phyloP scores from a whole-genome alignment of 2,329 filamentous ascomycete species.

The Aphanocladium album region DNA sequence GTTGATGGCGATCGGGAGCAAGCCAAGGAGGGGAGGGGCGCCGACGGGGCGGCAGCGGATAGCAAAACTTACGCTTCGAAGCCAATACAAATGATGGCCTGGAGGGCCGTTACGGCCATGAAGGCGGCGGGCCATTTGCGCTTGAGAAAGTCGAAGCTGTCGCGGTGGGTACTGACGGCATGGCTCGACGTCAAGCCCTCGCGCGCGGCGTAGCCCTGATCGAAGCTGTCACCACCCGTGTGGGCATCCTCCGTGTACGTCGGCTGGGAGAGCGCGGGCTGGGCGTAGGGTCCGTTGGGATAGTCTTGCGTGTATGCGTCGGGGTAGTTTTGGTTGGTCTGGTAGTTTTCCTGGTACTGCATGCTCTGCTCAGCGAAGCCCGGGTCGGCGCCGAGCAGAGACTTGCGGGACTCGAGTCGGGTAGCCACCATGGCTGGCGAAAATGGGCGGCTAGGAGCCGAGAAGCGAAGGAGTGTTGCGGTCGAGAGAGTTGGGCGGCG shows the following conservation, averaged over 20 bases:
- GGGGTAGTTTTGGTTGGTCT: conserved; percentile 17
- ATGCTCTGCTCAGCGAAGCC: conserved; percentile 30
- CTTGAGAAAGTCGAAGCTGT: conserved; percentile 66
- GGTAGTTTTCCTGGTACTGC: conserved; percentile 18
- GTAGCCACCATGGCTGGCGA: conserved; percentile 31
- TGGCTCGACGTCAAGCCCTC: conserved; percentile 31
- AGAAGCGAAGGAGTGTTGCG: background rate
- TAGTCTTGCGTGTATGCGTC: conserved; percentile 27
- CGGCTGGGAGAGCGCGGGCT: conserved; percentile 22
- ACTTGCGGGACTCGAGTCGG: conserved; percentile 37
- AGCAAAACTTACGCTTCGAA: conserved; percentile 71
- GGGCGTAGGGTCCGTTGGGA: conserved; percentile 18
- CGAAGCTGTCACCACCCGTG: conserved; percentile 23
- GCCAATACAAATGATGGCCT: conserved; percentile 74
- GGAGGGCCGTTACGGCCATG: conserved; percentile 65
- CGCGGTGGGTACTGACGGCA: conserved; percentile 26
- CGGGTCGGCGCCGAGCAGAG: conserved; percentile 34
- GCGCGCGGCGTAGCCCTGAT: conserved; percentile 34
- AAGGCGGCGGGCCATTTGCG: conserved; percentile 88
- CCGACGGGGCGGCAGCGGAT: background rate
- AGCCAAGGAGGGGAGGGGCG: background rate
- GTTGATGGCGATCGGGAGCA: background rate
- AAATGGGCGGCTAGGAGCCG: background rate
- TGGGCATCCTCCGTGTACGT: conserved; percentile 25
- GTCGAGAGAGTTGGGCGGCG: background rate